Evolutionary conservation across 345 rosid species (phyloP).

Genomic region (Brassica napus): Da-Ae NC_063448.1:27890501-27891000

Average conservation of each 20-base stretch:
- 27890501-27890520: too few relatives aligned
- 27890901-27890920: constrained; percentile 76
- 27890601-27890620: constrained; percentile 33
- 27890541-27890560: too few relatives aligned
- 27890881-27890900: constrained; percentile 64
- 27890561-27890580: too few relatives aligned
- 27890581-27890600: constrained; percentile 70
- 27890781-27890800: constrained; percentile 6
- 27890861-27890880: constrained; percentile 44
- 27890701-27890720: constrained; percentile 75
- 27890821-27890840: not conserved
- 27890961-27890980: constrained; percentile 62
- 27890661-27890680: not conserved
- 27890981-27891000: constrained; percentile 83
- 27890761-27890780: constrained; percentile 61
- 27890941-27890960: constrained; percentile 48
- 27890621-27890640: not conserved
- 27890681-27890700: not conserved
- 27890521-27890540: too few relatives aligned
- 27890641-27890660: not conserved
- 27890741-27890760: constrained; percentile 56
- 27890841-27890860: not conserved
- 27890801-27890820: not conserved
- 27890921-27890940: constrained; percentile 61
- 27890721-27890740: constrained; percentile 64